Conservation (phyloP, 306 rosid species). For the Vigna hirtella region DNA sequence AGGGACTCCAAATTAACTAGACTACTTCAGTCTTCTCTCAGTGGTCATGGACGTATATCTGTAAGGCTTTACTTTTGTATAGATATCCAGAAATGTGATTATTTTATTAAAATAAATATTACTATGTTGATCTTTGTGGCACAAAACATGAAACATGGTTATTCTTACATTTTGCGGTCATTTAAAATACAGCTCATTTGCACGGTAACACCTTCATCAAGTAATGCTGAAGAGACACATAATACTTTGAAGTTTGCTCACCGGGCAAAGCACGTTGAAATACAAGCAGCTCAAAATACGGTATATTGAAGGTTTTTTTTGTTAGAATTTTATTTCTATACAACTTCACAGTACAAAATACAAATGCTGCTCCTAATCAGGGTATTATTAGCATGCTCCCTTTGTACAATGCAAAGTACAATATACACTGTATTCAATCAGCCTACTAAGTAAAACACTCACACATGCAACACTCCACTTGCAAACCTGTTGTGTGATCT, state of each 20-base stretch:
- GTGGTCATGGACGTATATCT: slow-evolving; percentile 98
- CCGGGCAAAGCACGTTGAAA: slow-evolving; percentile 95
- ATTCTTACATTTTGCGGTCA: slow-evolving; percentile 42
- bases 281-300: slow-evolving; percentile 94
- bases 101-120: slow-evolving; percentile 23
- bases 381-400: background rate
- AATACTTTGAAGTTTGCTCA: slow-evolving; percentile 97
- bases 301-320: slow-evolving; percentile 44
- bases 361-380: background rate
- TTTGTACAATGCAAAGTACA: slow-evolving; percentile 1
- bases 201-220: slow-evolving; percentile 97
- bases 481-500: background rate
- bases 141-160: slow-evolving; percentile 33
- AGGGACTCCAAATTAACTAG: slow-evolving; percentile 97
- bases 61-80: slow-evolving; percentile 66
- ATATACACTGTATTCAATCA: background rate
- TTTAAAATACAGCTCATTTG: slow-evolving; percentile 86
- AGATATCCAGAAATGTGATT: slow-evolving; percentile 35
- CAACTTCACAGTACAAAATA: slow-evolving; percentile 18
- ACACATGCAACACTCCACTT: background rate
- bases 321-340: slow-evolving; percentile 17
- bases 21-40: slow-evolving; percentile 91
- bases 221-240: slow-evolving; percentile 95
- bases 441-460: background rate
- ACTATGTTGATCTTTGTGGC: slow-evolving; percentile 33